A percentile compares a stretch with the other conserved stretches of the same genome.
Evolutionary conservation across 83 land plant species (phyloP).

Genomic region (Diphasiastrum complanatum): DNA sequence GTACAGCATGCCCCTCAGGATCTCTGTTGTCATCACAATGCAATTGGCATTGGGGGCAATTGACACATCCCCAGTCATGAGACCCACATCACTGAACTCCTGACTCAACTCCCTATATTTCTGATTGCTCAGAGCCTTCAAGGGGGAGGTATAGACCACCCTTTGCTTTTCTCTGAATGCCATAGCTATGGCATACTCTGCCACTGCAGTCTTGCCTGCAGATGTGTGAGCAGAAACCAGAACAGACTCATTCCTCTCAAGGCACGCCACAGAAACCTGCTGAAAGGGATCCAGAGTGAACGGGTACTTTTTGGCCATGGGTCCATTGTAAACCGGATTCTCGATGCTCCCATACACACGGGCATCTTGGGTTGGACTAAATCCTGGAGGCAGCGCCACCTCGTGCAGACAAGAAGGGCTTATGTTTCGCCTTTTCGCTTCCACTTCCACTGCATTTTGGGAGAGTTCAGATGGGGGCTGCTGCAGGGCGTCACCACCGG

Average conservation of each 20-base stretch:
- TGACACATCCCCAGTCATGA: constrained; percentile 89
- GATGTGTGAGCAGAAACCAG: constrained; percentile 86
- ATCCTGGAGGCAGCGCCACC: no score
- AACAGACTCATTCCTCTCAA: constrained; percentile 81
- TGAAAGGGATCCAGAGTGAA: constrained; percentile 85
- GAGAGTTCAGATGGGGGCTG: no score
- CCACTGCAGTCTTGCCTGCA: constrained; percentile 78
- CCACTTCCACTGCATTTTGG: no score
- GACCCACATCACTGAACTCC: constrained; percentile 74
- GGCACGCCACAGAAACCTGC: constrained; percentile 65
- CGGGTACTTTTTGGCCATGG: constrained; percentile 64
- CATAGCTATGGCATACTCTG: constrained; percentile 91
- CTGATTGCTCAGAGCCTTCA: constrained; percentile 85
- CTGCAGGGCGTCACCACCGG: no score
- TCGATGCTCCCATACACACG: constrained; percentile 71
- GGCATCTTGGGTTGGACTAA: no score
- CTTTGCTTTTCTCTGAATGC: constrained; percentile 72
- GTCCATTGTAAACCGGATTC: constrained; percentile 53
- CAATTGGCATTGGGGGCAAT: constrained; percentile 65
- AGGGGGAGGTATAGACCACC: constrained; percentile 73
- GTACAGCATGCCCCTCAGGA: constrained; percentile 73
- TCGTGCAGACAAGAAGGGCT: no score
- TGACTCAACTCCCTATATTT: constrained; percentile 75
- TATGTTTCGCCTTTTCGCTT: no score
- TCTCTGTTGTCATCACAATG: constrained; percentile 47